Base-by-base conservation (phyloP, 768 basidiomycete genomes). In the Amanita subjunquillea region DNA sequence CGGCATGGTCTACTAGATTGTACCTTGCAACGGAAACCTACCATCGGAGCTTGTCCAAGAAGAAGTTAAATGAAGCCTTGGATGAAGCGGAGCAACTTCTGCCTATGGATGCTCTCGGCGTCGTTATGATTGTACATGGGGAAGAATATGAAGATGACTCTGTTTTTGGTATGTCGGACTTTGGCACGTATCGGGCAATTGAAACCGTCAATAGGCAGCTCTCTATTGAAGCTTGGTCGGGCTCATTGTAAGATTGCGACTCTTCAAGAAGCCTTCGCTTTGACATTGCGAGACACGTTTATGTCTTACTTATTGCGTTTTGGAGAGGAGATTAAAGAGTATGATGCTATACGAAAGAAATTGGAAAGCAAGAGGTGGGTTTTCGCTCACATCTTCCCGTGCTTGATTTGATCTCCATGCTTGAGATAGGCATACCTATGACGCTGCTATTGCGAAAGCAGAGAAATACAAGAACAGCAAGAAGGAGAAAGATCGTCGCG, bases 81-180 rank as follows among this genome's bases (percentile, higher is more conserved):
- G 80, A 80, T 13, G 79, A 82, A 53, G 69, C 71, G 0, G 85
- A 85, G 55, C 91, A 93, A 63, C 72, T 88, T 34, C 67, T 90
- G 9, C 79, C 86, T 0, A 71, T 90, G 27, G 91, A 93, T 57
- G 78, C 81, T 27, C 71, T 95, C 8, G 91, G 91, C 1, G 74
- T 90, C 50, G 86, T 90, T 43, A 91, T 93, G 91, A 84, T 91
- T 52, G 72, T 77, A 23, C 87, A 91, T 60, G 91, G 91, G 12
- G 87, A 89, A 57, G 80, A 91, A 60, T 83, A 87, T 61, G 79
- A 79, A n/a, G 76, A 79, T 0, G 84, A 87, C 54, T 90, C 87
- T 40, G 73, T 76, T 0, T 89, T 82, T 61, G 87, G 86, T 82
- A 54, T 38, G 67, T 17, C 36, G 48, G 40, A 17, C 49, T 22